Base-by-base conservation (phyloP, 1,139 yeast genomes). In the Lodderomyces parapsilosis region DNA sequence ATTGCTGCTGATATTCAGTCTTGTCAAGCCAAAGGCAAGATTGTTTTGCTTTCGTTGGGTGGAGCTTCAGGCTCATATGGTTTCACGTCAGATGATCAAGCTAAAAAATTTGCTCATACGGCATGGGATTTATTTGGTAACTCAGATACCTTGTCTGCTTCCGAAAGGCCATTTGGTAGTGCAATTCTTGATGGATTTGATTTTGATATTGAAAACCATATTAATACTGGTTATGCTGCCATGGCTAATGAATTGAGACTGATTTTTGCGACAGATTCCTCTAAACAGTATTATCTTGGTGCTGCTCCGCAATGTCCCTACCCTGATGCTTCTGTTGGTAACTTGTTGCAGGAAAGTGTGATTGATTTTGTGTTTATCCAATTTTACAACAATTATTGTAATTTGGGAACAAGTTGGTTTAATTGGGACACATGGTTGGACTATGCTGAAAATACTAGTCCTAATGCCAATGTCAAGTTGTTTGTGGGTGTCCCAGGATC, bases 251-350 rank as follows among this genome's bases (percentile, higher is more conserved):
- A 74, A 47, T 73, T 91, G 55, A 82, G 93, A 68, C 54, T 59
- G 11, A 68, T 78, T 48, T 88, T 78, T 55, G 67, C 68, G 15
- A 60, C 68, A 18, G 83, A 82, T 55, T 36, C 71, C 19, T 71
- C 86, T 17, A 83, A 79, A 62, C 57, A 64, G 13, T 91, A 86
- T 67, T 90, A 86, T 62, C 69, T 91, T 40, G 80, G 96, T 42
- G 96, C 96, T 49, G 96, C 98, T 50, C 98, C 98, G 22, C 98
- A 91, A 70, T 91, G 98, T 70, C 86, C 84, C 15, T 87, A 83
- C 60, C 98, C 97, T 17, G 98, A 91, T 68, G 89, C 84, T 6
- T 80, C 86, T 36, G 81, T 86, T 36, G 95, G 96, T 49, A 79
- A 81, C 43, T 66, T 86, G 31, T 65, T 91, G 53, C 68, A 70